phyloP scores from a whole-genome alignment of 2,329 filamentous ascomycete species.

The Albifimbria verrucaria region DNA sequence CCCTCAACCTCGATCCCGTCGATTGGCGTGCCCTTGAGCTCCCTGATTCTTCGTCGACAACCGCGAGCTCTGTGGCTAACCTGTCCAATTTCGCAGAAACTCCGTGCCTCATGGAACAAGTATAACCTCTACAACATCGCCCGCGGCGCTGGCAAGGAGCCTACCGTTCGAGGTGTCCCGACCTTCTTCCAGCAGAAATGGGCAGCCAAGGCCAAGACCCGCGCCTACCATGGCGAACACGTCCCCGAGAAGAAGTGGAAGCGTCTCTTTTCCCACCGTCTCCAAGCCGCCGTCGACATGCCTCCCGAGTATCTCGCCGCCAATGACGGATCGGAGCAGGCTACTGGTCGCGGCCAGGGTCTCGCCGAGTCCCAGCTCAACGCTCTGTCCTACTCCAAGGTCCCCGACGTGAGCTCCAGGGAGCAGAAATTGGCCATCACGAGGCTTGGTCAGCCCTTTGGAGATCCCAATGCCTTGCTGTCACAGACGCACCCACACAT shows the following conservation, averaged over 20 bases:
- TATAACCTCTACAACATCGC: conserved; percentile 91
- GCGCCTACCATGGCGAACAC: conserved; percentile 92
- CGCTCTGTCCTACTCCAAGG: conserved; percentile 31
- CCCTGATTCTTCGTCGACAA: no score
- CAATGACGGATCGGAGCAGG: conserved; percentile 78
- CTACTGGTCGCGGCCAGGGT: conserved; percentile 80
- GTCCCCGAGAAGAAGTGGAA: conserved; percentile 91
- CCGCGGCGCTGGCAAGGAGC: conserved; percentile 28
- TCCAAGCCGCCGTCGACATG: conserved; percentile 84
- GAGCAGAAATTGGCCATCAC: conserved; percentile 7
- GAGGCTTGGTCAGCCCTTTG: conserved; percentile 10
- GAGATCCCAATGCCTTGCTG: conserved; percentile 29
- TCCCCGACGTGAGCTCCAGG: conserved; percentile 15
- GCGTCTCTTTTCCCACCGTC: conserved; percentile 81
- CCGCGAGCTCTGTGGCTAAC: conserved; percentile 14
- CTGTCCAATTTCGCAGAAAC: conserved; percentile 61
- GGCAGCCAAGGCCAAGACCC: conserved; percentile 77
- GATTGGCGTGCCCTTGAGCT: no score
- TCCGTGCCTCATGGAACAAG: conserved; percentile 96
- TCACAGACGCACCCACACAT: conserved; percentile 34
- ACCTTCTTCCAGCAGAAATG: conserved; percentile 99
- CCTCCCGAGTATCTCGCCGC: conserved; percentile 73
- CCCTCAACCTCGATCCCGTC: no score
- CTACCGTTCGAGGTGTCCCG: conserved; percentile 28
- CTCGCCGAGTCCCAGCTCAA: conserved; percentile 30